Evolutionary conservation across 2,329 filamentous ascomycete genomes (phyloP), one percentile per base, ranked within the genome.

Genomic region (Pseudogymnoascus sp.): DNA sequence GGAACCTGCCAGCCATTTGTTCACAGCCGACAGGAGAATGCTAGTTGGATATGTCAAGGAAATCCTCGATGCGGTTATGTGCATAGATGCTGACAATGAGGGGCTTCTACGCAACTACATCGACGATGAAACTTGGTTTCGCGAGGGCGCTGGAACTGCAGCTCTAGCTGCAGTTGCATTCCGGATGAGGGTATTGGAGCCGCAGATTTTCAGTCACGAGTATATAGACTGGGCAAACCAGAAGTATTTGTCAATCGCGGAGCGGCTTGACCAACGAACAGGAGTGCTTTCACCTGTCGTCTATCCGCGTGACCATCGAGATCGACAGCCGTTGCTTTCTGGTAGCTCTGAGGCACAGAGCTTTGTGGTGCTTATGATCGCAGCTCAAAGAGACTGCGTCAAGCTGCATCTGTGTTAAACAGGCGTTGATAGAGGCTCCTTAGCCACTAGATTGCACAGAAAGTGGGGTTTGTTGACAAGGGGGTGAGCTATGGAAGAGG

Each of bases 21-120:
- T 41, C 17, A 65, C 66, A 7, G 68, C 62, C 0, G 68, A 73
- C 61, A 68, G 72, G 13, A 62, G 41, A 1, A 33, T 62, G 4
- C 65, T 78, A 13, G 69, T 71, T 9, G 60, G 62, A 1, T 72
- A 71, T 61, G 72, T 78, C 21, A 66, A 69, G 13, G 67, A 69
- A 31, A 76, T 78, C 50, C 54, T 77, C 40, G 68, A 76, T 62
- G 74, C 68, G 8, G 71, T 66, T 13, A 73, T 72, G 35, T 64
- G 64, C 35, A 67, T 66, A 11, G 74, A 75, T 21, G 71, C 69
- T 7, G 70, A 76, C 61, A 66, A 68, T 9, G 65, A 66, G 4
- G 75, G 75, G 33, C 70, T 80, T 5, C 65, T 81, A 47, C 70
- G 75, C 21, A 81, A 81, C 64, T 79, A 80, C 62, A 70, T 81